Percentiles rank a stretch among this genome's conserved stretches.
phyloP scores from a whole-genome alignment of 495 filamentous ascomycete species.

The Neurospora terricola region DNA sequence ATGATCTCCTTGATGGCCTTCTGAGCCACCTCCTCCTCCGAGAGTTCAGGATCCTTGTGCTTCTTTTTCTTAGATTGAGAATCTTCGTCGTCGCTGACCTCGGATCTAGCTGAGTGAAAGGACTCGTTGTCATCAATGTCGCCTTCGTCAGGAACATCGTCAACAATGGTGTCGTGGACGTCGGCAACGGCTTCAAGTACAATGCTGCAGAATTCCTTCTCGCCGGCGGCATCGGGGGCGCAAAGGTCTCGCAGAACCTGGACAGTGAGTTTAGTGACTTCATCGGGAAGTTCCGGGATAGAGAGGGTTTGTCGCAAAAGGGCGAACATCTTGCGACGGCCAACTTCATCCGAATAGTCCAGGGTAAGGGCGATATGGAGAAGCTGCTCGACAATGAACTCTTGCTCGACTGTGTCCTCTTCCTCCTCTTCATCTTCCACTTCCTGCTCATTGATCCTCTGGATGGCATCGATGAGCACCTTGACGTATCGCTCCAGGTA shows the following conservation, averaged over 20 bases:
- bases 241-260: slow-evolving; percentile 74
- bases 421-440: slow-evolving; percentile 53
- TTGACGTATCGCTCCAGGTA: slow-evolving; percentile 72
- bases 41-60: slow-evolving; percentile 40
- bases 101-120: slow-evolving; percentile 83
- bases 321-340: slow-evolving; percentile 87
- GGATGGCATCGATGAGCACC: slow-evolving; percentile 59
- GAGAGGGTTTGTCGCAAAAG: slow-evolving; percentile 76
- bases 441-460: slow-evolving; percentile 43
- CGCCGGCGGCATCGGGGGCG: slow-evolving; percentile 64
- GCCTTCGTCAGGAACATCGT: slow-evolving; percentile 31
- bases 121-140: slow-evolving; percentile 67
- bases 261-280: slow-evolving; percentile 79
- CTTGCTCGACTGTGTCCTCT: slow-evolving; percentile 71
- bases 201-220: slow-evolving; percentile 87
- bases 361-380: slow-evolving; percentile 83
- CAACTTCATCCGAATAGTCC: slow-evolving; percentile 93
- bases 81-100: slow-evolving; percentile 54
- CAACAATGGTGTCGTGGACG: slow-evolving; percentile 81
- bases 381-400: slow-evolving; percentile 92
- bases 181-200: slow-evolving; percentile 91
- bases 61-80: slow-evolving; percentile 43
- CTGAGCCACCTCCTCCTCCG: slow-evolving; percentile 64
- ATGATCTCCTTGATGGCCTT: slow-evolving; percentile 84
- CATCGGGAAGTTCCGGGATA: slow-evolving; percentile 79